A percentile compares a stretch with the other conserved stretches of the same genome.
Evolutionary conservation across 2,329 filamentous ascomycete genomes (phyloP).

Genomic region (Pestalotiopsis sp.): DNA sequence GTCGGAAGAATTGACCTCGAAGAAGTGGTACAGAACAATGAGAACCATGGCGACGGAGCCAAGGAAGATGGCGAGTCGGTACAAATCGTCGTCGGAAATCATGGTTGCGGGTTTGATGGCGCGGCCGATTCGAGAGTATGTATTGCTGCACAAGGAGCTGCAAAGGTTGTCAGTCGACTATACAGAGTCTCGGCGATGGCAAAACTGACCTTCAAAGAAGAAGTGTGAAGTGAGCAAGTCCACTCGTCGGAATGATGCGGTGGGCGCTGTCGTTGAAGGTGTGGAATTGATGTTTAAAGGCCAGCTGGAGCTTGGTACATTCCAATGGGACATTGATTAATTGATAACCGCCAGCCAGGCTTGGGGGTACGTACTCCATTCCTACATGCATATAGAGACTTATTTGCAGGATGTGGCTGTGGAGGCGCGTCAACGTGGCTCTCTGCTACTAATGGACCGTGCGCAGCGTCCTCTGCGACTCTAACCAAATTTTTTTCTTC

Average conservation of each 20-base stretch:
- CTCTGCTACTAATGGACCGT: background rate
- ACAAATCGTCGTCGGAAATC: constrained; percentile 93
- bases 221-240: background rate
- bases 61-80: constrained; percentile 89
- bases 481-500: background rate
- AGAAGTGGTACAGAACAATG: constrained; percentile 93
- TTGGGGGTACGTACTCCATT: background rate
- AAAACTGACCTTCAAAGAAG: background rate
- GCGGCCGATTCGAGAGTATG: background rate
- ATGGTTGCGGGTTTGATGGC: constrained; percentile 55
- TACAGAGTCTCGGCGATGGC: background rate
- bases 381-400: background rate
- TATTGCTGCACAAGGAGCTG: constrained; percentile 8
- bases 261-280: background rate
- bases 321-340: background rate
- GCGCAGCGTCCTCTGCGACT: background rate
- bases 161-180: background rate
- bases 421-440: background rate
- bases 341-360: no score
- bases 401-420: background rate
- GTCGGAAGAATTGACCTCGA: constrained; percentile 79
- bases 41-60: constrained; percentile 88
- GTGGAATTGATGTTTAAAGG: constrained; percentile 13
- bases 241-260: background rate
- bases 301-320: constrained; percentile 9